Evolutionary conservation across 768 basidiomycete genomes (phyloP), one percentile per base, ranked within the genome.

Genomic region (Strobilomyces echinocephalus): DNA sequence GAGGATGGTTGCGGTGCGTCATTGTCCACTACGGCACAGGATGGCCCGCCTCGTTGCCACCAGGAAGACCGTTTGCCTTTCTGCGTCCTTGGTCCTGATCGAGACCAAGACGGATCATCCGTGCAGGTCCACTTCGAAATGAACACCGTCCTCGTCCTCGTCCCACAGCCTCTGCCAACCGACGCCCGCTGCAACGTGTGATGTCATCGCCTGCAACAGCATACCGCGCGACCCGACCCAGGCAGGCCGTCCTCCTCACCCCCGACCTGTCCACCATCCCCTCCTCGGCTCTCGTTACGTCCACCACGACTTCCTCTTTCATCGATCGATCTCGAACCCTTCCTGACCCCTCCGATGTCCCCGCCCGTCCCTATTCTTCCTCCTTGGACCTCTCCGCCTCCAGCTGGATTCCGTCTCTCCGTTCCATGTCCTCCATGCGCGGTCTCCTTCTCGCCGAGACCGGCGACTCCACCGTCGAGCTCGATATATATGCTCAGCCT

Each of bases 381-480:
- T 35, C 53, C 26, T 55, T 54, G 8, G 58, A 55, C 40, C 4
- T 45, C 18, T 18, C 35, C 49, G 5, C 40, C 3, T 43, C 57
- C 39, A 53, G 24, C 54, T 59, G 64, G 59, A 21, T 59, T 53
- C 72, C 67, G 11, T 56, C 60, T 26, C 57, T 73, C 43, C 65
- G 71, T 24, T 76, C 75, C 35, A 54, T 59, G 36, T 62, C 68
- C 8, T 71, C 74, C 43, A 81, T 81, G 78, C 67, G 67, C 28
- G 80, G 77, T 34, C 70, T 80, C 5, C 63, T 75, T 35, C 69
- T 69, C 18, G 81, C 78, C 14, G 79, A 81, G 61, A 62, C 66
- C 12, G 79, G 79, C 12, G 77, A 73, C 42, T 65, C 70, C 10
- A 76, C 78, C 72, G 75, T 80, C 24, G 70, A 75, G 60, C 62